Evolutionary conservation across 345 rosid species (phyloP).

Genomic region (Trapa incisa): DNA sequence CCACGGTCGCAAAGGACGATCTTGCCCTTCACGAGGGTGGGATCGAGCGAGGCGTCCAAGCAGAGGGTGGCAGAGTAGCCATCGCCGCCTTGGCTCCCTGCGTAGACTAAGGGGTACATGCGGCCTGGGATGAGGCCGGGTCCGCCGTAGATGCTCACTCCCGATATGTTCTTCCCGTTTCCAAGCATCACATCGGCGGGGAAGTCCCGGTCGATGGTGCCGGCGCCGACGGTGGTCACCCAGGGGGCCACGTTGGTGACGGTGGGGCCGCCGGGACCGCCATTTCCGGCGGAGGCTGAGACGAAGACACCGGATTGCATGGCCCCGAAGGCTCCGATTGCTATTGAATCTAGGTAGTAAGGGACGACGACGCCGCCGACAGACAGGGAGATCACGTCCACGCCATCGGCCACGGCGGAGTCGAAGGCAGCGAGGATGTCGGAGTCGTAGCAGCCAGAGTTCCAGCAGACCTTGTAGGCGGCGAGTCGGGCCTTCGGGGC

Average conservation of each 20-base stretch:
- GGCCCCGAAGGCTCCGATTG: slow-evolving; percentile 79
- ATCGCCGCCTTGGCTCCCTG: slow-evolving; percentile 53
- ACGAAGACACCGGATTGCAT: slow-evolving; percentile 57
- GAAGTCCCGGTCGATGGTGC: slow-evolving; percentile 68
- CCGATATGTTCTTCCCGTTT: slow-evolving; percentile 41
- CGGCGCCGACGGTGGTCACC: slow-evolving; percentile 82
- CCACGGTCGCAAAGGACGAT: slow-evolving; percentile 83
- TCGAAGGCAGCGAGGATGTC: slow-evolving; percentile 91
- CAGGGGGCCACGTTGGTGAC: slow-evolving; percentile 84
- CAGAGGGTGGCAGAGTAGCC: slow-evolving; percentile 71
- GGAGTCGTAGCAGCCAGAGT: slow-evolving; percentile 81
- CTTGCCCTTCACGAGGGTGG: slow-evolving; percentile 44
- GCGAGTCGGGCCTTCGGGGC: slow-evolving; percentile 89
- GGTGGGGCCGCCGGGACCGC: slow-evolving; percentile 74
- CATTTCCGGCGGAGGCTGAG: slow-evolving; percentile 85
- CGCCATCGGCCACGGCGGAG: slow-evolving; percentile 67
- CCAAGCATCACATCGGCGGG: slow-evolving; percentile 78
- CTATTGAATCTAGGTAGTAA: slow-evolving; percentile 75
- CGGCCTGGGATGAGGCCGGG: slow-evolving; percentile 33
- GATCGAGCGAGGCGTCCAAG: slow-evolving; percentile 69
- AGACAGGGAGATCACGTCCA: slow-evolving; percentile 78
- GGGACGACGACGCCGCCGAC: slow-evolving; percentile 88
- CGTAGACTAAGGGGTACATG: slow-evolving; percentile 64
- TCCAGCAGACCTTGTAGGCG: slow-evolving; percentile 88
- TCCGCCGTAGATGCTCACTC: slow-evolving; percentile 65